A percentile compares a stretch with the other conserved stretches of the same genome.
phyloP scores from a whole-genome alignment of 495 filamentous ascomycete species.

The Antarctomyces pellizariae region DNA sequence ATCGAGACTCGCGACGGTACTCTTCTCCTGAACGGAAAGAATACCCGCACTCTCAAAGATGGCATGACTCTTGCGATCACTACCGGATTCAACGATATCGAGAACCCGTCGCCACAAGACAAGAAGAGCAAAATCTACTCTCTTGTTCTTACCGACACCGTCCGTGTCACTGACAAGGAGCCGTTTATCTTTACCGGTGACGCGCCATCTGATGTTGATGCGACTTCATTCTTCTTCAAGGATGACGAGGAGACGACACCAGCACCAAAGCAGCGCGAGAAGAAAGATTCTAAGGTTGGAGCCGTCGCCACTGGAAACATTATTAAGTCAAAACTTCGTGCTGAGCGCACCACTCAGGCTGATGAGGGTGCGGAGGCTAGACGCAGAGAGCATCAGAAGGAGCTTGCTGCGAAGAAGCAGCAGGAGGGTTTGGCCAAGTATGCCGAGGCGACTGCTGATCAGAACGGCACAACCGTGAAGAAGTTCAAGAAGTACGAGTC shows the following conservation, averaged over 20 bases:
- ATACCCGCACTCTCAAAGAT: conserved; percentile 57
- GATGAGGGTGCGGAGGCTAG: conserved; percentile 78
- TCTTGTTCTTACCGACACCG: conserved; percentile 74
- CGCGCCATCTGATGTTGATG: conserved; percentile 71
- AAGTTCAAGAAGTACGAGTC: conserved; percentile 98
- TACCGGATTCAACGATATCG: conserved; percentile 67
- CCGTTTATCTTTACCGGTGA: conserved; percentile 81
- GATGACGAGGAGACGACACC: conserved; percentile 55
- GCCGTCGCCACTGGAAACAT: conserved; percentile 79
- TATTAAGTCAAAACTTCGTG: conserved; percentile 78
- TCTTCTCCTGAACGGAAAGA: conserved; percentile 67
- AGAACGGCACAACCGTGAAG: conserved; percentile 81
- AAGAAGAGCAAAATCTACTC: conserved; percentile 74
- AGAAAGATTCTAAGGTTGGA: conserved; percentile 58
- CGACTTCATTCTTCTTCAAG: conserved; percentile 92
- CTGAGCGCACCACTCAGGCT: conserved; percentile 60
- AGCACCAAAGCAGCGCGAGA: conserved; percentile 46
- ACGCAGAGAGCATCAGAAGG: conserved; percentile 81
- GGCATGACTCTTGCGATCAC: conserved; percentile 90
- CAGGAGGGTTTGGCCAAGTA: conserved; percentile 66
- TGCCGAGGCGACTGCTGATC: conserved; percentile 51
- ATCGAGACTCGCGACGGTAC: conserved; percentile 72
- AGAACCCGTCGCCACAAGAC: conserved; percentile 61
- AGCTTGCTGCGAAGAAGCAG: conserved; percentile 71
- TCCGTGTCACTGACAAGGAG: conserved; percentile 58